Conservation (phyloP, 148 eudicot species). For the Amaranthus hypochondriacus region DNA sequence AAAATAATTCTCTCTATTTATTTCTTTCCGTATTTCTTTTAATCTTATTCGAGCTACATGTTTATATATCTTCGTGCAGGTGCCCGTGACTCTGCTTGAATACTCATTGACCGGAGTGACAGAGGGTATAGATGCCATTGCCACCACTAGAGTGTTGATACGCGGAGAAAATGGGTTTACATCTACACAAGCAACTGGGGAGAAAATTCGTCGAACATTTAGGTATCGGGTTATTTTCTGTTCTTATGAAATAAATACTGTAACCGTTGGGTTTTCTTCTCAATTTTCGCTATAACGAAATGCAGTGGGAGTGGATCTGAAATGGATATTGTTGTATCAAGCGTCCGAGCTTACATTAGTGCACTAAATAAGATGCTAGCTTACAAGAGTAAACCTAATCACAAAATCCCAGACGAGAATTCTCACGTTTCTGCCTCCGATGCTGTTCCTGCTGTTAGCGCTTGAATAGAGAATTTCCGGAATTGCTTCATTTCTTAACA, state of each 20-base stretch:
- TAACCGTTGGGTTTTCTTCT: background rate
- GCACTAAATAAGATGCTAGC: slow-evolving; percentile 89
- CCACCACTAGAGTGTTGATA: slow-evolving; percentile 75
- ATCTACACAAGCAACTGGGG: slow-evolving; percentile 67
- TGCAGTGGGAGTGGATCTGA: slow-evolving; percentile 89
- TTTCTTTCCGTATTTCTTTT: background rate
- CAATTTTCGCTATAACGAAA: background rate
- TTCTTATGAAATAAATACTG: background rate
- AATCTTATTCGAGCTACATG: background rate
- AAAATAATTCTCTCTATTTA: background rate
- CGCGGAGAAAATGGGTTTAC: slow-evolving; percentile 48
- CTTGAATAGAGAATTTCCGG: background rate
- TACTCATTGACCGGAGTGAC: slow-evolving; percentile 76
- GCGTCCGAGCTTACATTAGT: slow-evolving; percentile 84
- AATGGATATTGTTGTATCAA: slow-evolving; percentile 83
- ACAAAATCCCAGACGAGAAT: slow-evolving; percentile 20
- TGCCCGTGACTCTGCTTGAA: slow-evolving; percentile 80
- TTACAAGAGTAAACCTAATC: slow-evolving; percentile 33
- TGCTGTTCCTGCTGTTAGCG: slow-evolving; percentile 21
- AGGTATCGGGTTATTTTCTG: slow-evolving; percentile 36
- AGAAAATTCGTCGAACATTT: slow-evolving; percentile 49
- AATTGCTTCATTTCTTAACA: slow-evolving; percentile 9
- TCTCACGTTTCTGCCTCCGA: slow-evolving; percentile 24
- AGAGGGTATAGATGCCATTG: slow-evolving; percentile 90
- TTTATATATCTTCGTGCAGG: slow-evolving; percentile 38